Evolutionary conservation across 495 filamentous ascomycete species (phyloP).

Genomic region (Delitschia confertaspora): DNA sequence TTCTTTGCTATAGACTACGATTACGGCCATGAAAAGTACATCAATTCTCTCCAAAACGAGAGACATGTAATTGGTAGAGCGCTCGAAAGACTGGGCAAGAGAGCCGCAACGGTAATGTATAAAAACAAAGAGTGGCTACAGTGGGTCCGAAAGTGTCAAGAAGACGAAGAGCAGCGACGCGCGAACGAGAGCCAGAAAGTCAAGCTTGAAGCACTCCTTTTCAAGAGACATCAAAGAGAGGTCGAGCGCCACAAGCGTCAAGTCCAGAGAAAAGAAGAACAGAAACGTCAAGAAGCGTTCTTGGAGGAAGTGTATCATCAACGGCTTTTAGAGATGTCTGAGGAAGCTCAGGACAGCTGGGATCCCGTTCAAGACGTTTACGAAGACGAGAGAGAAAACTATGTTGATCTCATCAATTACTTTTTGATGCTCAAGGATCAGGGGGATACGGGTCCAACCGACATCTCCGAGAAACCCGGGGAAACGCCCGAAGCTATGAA

Average conservation of each 20-base stretch:
- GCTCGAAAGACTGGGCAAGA: slow-evolving; percentile 41
- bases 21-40: slow-evolving; percentile 36
- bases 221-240: slow-evolving; percentile 40
- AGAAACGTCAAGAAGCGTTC: slow-evolving; percentile 38
- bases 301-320: slow-evolving; percentile 42
- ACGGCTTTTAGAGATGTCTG: slow-evolving; percentile 34
- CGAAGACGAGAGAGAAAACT: slow-evolving; percentile 40
- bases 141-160: slow-evolving; percentile 42
- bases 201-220: slow-evolving; percentile 44
- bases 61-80: slow-evolving; percentile 37
- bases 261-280: slow-evolving; percentile 37
- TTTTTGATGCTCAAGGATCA: slow-evolving; percentile 39
- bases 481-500: slow-evolving; percentile 7
- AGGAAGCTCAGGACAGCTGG: slow-evolving; percentile 35
- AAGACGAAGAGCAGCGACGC: slow-evolving; percentile 40
- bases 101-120: slow-evolving; percentile 41
- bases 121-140: slow-evolving; percentile 42
- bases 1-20: slow-evolving; percentile 41
- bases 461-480: slow-evolving; percentile 5
- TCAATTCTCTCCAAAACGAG: slow-evolving; percentile 40
- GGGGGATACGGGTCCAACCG: slow-evolving; percentile 8
- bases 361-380: slow-evolving; percentile 47
- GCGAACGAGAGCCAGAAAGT: slow-evolving; percentile 47
- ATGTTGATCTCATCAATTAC: slow-evolving; percentile 37
- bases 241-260: slow-evolving; percentile 33